phyloP scores from a whole-genome alignment of 2,329 filamentous ascomycete species.

The Lachnellula willkommii region DNA sequence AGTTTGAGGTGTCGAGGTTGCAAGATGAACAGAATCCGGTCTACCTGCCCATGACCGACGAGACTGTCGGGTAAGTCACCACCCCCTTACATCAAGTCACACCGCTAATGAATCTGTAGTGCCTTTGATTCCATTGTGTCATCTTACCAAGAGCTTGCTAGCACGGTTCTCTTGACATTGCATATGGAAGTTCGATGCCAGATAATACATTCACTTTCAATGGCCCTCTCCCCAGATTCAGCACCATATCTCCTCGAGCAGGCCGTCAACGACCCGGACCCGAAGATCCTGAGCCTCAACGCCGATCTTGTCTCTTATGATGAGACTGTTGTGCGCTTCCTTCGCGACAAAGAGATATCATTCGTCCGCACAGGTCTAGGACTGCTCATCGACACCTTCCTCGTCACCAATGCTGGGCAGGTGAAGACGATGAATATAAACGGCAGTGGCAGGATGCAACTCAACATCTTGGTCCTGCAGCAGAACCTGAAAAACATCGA shows the following conservation, averaged over 20 bases:
- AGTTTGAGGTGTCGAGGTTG: slow-evolving; percentile 47
- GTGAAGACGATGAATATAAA: slow-evolving; percentile 79
- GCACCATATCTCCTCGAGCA: slow-evolving; percentile 63
- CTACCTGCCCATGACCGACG: slow-evolving; percentile 80
- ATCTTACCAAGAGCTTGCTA: slow-evolving; percentile 75
- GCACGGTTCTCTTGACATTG: slow-evolving; percentile 73
- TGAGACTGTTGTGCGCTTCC: slow-evolving; percentile 68
- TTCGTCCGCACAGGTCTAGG: slow-evolving; percentile 77
- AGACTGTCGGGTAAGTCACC: slow-evolving; percentile 67
- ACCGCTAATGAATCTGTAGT: slow-evolving; percentile 36
- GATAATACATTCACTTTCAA: slow-evolving; percentile 71
- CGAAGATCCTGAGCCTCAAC: slow-evolving; percentile 77
- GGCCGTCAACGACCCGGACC: slow-evolving; percentile 70
- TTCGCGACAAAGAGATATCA: slow-evolving; percentile 63
- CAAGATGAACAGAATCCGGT: slow-evolving; percentile 61
- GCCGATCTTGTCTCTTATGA: slow-evolving; percentile 81
- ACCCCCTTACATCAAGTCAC: neutral
- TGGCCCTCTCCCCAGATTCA: slow-evolving; percentile 54
- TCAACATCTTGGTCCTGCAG: slow-evolving; percentile 91
- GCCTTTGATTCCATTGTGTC: slow-evolving; percentile 82
- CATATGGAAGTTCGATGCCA: slow-evolving; percentile 86
- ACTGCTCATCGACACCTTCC: slow-evolving; percentile 69
- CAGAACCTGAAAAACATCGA: slow-evolving; percentile 96
- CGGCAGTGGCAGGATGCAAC: slow-evolving; percentile 80
- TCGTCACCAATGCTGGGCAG: slow-evolving; percentile 65